Base-by-base conservation (phyloP, 352 stramenopile genomes). In the Phytophthora fragariaefolia region DNA sequence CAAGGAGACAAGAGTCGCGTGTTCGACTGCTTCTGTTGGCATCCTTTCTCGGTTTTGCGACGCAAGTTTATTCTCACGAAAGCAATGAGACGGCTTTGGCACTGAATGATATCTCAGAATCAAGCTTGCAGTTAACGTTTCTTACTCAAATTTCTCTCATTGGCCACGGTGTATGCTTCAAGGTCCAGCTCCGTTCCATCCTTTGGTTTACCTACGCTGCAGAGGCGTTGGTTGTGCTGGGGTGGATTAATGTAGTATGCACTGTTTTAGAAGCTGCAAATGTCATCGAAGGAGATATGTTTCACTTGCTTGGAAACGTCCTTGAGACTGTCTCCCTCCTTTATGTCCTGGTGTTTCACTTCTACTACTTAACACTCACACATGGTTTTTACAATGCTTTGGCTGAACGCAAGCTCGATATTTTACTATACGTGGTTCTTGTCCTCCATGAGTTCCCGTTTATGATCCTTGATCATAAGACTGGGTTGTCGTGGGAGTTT, bases 131-230 rank as follows among this genome's bases (percentile, higher is more conserved):
- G 32, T 18, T 68, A 10, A 76, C 60, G 23, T 80, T 80, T 42
- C 42, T 77, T 3, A 59, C 73, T n/a, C 72, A 80, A 49, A 77
- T 80, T 48, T 73, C 69, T 0, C 59, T 75, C n/a, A 59, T 80
- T 20, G 62, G 67, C 30, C 32, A 49, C 36, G 71, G 64, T 32
- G 53, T 76, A 20, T 49, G 51, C 24, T 10, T 34, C 17, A 63
- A 61, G 26, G 55, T 79, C 26, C 61, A 64, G 18, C 28, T 79
- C 6, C 32, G 26, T 5, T 66, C 57, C 1, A 51, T 79, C 22
- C 17, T 22, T 20, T 59, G 46, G 28, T 56, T 76, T 17, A 76
- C 58, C 17, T 32, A 50, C 22, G 43, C 30, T 4, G 43, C 43
- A 3, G 43, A 50, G 22, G 43, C 7, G 6, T 50, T 50, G 18